phyloP scores from a whole-genome alignment of 2,329 filamentous ascomycete species.

The Neodidymelliopsis sp. region DNA sequence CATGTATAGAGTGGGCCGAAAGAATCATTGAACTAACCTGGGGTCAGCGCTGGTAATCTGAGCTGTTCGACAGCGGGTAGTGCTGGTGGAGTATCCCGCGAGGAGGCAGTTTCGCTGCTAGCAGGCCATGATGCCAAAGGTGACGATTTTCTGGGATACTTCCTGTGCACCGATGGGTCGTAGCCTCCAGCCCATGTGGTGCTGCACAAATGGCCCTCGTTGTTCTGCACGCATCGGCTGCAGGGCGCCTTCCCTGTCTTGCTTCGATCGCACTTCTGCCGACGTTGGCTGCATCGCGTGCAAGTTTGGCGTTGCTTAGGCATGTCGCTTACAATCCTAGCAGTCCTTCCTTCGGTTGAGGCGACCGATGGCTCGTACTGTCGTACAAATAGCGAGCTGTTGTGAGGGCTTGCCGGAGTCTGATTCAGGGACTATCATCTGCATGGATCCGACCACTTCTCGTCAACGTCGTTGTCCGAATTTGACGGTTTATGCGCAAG shows the following conservation, averaged over 20 bases:
- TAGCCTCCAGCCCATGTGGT: constrained; percentile 44
- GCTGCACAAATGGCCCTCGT: constrained; percentile 43
- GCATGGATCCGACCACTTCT: constrained; percentile 2
- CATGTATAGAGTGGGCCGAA: no score
- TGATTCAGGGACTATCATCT: constrained; percentile 4
- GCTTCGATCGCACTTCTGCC: constrained; percentile 42
- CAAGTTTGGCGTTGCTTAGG: constrained; percentile 45
- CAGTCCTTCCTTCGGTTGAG: not conserved
- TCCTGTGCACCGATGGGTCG: constrained; percentile 42
- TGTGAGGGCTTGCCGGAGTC: not conserved
- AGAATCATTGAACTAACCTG: not conserved
- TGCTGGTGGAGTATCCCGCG: constrained; percentile 16
- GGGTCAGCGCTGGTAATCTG: constrained; percentile 10
- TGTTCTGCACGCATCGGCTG: constrained; percentile 40
- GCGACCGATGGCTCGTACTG: not conserved
- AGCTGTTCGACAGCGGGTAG: constrained; percentile 7
- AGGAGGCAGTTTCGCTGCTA: constrained; percentile 20
- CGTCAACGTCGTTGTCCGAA: constrained; percentile 11
- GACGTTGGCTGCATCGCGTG: constrained; percentile 38
- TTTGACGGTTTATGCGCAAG: constrained; percentile 1
- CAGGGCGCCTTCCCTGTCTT: constrained; percentile 32
- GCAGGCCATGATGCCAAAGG: constrained; percentile 11
- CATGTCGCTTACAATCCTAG: constrained; percentile 26
- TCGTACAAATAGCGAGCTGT: not conserved
- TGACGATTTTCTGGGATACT: constrained; percentile 29